A percentile compares a stretch with the other conserved stretches of the same genome.
phyloP scores from a whole-genome alignment of 108 stramenopile species.

The Skeletonema marinoi region DNA sequence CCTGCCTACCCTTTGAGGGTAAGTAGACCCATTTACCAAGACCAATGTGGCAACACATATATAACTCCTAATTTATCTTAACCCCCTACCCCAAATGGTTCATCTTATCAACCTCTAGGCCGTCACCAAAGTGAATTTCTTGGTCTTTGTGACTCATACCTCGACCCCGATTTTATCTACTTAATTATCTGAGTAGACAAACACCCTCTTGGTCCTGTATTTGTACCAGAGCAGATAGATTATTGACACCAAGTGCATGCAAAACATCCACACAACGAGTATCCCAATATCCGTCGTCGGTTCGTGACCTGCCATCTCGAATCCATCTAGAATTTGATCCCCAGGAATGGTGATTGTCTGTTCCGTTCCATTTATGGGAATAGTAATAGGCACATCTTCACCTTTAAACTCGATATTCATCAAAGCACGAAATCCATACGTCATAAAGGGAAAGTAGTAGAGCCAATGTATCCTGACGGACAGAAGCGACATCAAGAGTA shows the following conservation, averaged over 20 bases:
- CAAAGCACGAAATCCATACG: slow-evolving; percentile 11
- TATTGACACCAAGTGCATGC: slow-evolving; percentile 11
- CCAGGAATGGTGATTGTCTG: no score
- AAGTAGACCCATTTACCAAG: no score
- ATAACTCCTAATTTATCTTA: no score
- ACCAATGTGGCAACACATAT: no score
- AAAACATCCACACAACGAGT: slow-evolving; percentile 5
- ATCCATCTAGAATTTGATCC: background rate
- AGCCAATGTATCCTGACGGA: slow-evolving; percentile 8
- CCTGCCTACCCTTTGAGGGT: no score
- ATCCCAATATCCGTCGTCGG: background rate
- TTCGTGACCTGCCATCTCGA: slow-evolving; percentile 9
- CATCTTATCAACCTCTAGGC: no score
- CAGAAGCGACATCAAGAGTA: background rate
- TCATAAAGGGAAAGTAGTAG: slow-evolving; percentile 29
- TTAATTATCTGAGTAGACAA: slow-evolving; percentile 17
- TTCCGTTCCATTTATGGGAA: no score
- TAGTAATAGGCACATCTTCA: background rate
- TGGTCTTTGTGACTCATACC: no score
- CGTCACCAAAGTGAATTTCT: no score
- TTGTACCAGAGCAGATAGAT: slow-evolving; percentile 6
- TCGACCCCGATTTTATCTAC: no score
- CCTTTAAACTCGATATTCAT: background rate
- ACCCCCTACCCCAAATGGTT: no score
- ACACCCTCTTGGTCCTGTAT: slow-evolving; percentile 1